These are phyloP conservation scores for Austroboletus rostrupii DNA, from an alignment of 1,284 basidiomycete genomes.

Conservation along the genomic window DNA sequence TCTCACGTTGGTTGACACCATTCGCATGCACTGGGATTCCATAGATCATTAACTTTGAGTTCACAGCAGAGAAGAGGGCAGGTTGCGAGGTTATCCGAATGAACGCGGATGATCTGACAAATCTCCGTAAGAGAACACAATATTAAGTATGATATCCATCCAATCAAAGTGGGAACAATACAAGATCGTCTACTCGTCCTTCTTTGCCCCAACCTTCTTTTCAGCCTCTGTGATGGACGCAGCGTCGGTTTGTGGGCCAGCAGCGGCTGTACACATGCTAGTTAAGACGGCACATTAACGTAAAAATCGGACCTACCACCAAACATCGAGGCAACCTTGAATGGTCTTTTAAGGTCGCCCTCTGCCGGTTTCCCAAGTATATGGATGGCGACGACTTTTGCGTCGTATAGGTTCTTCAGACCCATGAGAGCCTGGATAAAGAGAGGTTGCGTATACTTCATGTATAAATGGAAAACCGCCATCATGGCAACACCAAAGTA, in stretches of 20 bases:
- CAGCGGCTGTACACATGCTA: conserved; percentile 31
- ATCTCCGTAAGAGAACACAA: neutral
- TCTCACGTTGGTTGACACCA: no score
- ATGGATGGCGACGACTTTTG: conserved; percentile 79
- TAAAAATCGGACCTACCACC: conserved; percentile 47
- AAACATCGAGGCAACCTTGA: conserved; percentile 77
- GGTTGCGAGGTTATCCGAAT: no score
- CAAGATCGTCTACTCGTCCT: conserved; percentile 59
- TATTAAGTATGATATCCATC: conserved; percentile 20
- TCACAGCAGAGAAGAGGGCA: no score
- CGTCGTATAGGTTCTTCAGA: conserved; percentile 81
- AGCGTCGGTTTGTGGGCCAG: conserved; percentile 76
- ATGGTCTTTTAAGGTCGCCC: conserved; percentile 89
- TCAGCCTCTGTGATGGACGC: conserved; percentile 86
- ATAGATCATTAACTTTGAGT: no score
- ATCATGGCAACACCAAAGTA: conserved; percentile 86
- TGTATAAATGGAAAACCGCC: conserved; percentile 83
- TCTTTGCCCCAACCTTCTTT: conserved; percentile 73
- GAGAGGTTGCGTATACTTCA: conserved; percentile 87
- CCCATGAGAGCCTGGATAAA: conserved; percentile 92
- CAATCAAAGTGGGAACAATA: conserved; percentile 14
- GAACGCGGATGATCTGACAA: neutral
- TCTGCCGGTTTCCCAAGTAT: conserved; percentile 73
- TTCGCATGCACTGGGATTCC: no score
- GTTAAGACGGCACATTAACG: neutral